These are phyloP conservation scores for Talaromyces sp. DNA, from an alignment of 2,329 filamentous ascomycete genomes.

Conservation along the genomic window DNA sequence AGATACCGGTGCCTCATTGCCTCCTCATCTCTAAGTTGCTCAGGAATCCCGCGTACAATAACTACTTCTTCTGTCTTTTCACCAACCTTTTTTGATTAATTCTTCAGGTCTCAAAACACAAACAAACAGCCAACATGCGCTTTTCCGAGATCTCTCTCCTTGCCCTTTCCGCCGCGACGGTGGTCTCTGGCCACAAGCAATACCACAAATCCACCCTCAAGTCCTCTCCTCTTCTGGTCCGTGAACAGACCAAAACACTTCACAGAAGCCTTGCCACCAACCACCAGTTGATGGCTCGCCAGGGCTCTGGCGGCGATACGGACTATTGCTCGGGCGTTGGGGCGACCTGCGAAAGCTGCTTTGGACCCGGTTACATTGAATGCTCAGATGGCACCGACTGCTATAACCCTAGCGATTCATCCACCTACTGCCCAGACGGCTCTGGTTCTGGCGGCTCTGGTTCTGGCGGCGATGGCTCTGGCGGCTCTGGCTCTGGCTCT, in stretches of 20 bases:
- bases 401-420: background rate
- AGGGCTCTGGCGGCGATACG: slow-evolving; percentile 7
- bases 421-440: background rate
- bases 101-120: background rate
- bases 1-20: background rate
- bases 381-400: slow-evolving; percentile 1
- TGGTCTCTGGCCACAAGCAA: slow-evolving; percentile 3
- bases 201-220: slow-evolving; percentile 2
- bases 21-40: background rate
- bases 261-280: background rate
- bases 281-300: slow-evolving; percentile 3
- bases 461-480: background rate
- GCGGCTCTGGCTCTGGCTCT: background rate
- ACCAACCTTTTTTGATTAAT: background rate
- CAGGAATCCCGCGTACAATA: background rate
- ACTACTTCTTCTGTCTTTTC: background rate
- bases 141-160: slow-evolving; percentile 6
- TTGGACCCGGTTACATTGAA: slow-evolving; percentile 3
- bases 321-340: background rate
- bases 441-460: background rate
- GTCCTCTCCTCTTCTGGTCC: slow-evolving; percentile 1
- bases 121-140: slow-evolving; percentile 2
- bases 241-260: background rate
- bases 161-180: slow-evolving; percentile 4
- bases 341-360: slow-evolving; percentile 9